Percentiles rank a stretch among this genome's conserved stretches.
phyloP scores from a whole-genome alignment of 2,329 filamentous ascomycete species.

The Xylaria digitata region DNA sequence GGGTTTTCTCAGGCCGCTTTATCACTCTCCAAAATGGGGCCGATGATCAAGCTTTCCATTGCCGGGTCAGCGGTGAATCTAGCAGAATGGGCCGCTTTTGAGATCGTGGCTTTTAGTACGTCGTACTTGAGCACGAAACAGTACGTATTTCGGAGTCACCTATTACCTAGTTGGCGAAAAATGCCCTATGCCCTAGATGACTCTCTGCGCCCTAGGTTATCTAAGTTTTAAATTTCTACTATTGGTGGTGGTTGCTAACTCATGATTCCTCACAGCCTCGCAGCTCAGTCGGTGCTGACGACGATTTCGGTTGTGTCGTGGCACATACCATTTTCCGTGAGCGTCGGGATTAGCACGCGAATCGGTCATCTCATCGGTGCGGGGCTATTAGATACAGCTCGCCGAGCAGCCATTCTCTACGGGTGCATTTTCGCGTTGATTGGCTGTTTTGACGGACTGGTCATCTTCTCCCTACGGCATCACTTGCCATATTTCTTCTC shows the following conservation, averaged over 20 bases:
- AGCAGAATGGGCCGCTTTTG: conserved; percentile 58
- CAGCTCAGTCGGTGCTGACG: conserved; percentile 56
- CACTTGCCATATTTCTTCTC: conserved; percentile 50
- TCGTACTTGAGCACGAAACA: conserved; percentile 58
- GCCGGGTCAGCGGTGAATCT: conserved; percentile 56
- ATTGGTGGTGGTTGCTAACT: conserved; percentile 6
- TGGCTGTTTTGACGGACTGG: conserved; percentile 51
- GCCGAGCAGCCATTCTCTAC: conserved; percentile 50
- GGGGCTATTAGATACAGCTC: conserved; percentile 49
- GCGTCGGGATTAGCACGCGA: conserved; percentile 56
- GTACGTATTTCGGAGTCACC: conserved; percentile 21
- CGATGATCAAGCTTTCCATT: conserved; percentile 54
- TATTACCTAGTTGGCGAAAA: background rate
- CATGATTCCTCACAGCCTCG: conserved; percentile 44
- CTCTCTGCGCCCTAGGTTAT: too few species aligned
- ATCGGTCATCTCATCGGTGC: conserved; percentile 58
- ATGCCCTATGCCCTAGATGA: background rate
- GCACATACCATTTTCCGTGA: conserved; percentile 58
- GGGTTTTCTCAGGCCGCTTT: conserved; percentile 54
- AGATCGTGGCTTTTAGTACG: conserved; percentile 58
- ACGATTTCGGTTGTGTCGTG: conserved; percentile 56
- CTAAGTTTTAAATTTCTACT: background rate
- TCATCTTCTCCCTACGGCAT: conserved; percentile 50
- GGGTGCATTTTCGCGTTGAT: conserved; percentile 50
- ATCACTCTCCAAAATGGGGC: conserved; percentile 52